Evolutionary conservation across 2,329 filamentous ascomycete genomes (phyloP).

Genomic region (Annulohypoxylon truncatum): DNA sequence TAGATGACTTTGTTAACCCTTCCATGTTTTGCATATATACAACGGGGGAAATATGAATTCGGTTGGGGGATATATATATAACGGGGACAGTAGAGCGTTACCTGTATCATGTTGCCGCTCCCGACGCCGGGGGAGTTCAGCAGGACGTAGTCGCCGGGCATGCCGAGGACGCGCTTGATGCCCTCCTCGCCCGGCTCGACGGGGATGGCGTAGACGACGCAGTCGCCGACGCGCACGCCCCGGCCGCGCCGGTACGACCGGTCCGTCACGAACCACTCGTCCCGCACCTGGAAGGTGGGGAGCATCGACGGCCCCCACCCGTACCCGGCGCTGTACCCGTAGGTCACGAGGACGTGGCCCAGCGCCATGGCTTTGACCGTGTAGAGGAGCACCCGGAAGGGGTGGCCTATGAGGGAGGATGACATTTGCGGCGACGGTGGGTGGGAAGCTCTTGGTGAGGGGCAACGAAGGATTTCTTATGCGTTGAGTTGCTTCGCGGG

Average conservation of each 20-base stretch:
- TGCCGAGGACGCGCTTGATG: constrained; percentile 82
- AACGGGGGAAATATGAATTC: too few relatives aligned
- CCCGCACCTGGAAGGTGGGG: constrained; percentile 77
- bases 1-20: constrained; percentile 52
- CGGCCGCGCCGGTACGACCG: constrained; percentile 77
- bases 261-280: constrained; percentile 76
- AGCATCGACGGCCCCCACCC: constrained; percentile 87
- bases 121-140: constrained; percentile 68
- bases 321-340: constrained; percentile 70
- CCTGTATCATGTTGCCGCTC: constrained; percentile 72
- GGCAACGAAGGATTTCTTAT: constrained; percentile 9
- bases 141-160: constrained; percentile 81
- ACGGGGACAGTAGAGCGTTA: constrained; percentile 50
- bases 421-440: constrained; percentile 21
- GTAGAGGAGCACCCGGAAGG: constrained; percentile 58
- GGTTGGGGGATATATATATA: background rate
- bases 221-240: constrained; percentile 77
- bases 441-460: background rate
- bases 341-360: constrained; percentile 65
- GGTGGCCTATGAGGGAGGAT: constrained; percentile 46
- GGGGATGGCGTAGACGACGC: constrained; percentile 83
- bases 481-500: background rate
- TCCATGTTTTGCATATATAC: background rate
- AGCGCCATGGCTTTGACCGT: constrained; percentile 60
- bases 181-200: constrained; percentile 68